Conservation (phyloP, 2,329 filamentous ascomycete genomes). For the Raffaelea deltoideospora region DNA sequence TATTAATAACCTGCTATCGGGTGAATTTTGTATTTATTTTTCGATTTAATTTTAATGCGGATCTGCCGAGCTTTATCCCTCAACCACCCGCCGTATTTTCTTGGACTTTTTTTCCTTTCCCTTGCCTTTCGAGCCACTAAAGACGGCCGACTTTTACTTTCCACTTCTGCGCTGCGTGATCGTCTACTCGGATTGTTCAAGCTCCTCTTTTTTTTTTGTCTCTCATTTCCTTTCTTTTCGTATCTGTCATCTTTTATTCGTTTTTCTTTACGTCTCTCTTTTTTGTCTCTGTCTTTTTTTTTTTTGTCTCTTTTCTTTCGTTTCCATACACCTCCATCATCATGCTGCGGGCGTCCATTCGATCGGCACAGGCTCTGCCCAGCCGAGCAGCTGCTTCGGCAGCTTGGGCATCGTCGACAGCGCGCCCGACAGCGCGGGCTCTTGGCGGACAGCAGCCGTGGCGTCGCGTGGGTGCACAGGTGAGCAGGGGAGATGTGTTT, state of each 20-base stretch:
- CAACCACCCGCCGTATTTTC: slow-evolving; percentile 10
- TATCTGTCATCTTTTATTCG: not conserved
- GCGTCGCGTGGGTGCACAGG: no score
- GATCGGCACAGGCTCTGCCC: slow-evolving; percentile 45
- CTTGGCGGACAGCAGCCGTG: not conserved
- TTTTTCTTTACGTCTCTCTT: not conserved
- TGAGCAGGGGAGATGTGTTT: no score
- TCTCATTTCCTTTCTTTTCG: slow-evolving; percentile 1
- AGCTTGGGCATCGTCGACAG: no score
- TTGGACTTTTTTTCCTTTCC: not conserved
- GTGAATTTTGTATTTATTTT: slow-evolving; percentile 5
- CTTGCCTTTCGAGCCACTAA: no score
- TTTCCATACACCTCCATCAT: slow-evolving; percentile 32
- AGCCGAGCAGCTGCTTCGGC: slow-evolving; percentile 19
- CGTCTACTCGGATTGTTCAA: no score
- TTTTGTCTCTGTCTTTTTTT: not conserved
- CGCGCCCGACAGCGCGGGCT: not conserved
- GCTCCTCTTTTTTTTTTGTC: not conserved
- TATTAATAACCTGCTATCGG: not conserved
- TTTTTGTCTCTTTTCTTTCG: slow-evolving; percentile 7
- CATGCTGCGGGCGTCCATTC: slow-evolving; percentile 57
- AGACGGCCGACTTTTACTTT: no score
- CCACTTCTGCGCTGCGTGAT: no score
- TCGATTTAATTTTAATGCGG: slow-evolving; percentile 1
- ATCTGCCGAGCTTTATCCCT: slow-evolving; percentile 17